Percentiles rank a stretch among this genome's conserved stretches.
These are phyloP conservation scores for Ajuga chamaepitys DNA, from an alignment of 257 asterid genomes.

Conservation along the genomic window DNA sequence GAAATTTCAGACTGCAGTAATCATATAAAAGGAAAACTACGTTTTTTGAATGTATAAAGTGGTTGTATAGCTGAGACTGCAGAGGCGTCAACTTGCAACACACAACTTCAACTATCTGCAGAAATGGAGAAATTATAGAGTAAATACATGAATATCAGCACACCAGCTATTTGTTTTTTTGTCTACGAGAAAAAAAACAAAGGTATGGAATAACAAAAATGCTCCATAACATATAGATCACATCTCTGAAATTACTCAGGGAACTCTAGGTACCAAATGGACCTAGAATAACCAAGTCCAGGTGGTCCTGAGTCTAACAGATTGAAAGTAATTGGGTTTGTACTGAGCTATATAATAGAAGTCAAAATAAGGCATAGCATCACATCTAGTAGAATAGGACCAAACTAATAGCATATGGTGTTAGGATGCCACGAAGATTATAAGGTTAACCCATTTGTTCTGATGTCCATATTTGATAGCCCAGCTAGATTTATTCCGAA, in stretches of 20 bases:
- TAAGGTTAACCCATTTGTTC: neutral
- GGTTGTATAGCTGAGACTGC: constrained; percentile 73
- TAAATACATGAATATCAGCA: constrained; percentile 7
- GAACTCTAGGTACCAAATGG: neutral
- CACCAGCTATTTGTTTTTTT: neutral
- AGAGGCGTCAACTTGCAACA: constrained; percentile 95
- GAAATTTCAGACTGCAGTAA: constrained; percentile 5
- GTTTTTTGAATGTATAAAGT: constrained; percentile 93
- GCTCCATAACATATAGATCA: neutral
- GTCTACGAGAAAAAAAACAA: neutral
- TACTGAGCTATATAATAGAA: neutral
- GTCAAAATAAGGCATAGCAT: neutral
- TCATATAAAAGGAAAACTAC: constrained; percentile 33
- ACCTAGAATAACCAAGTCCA: neutral
- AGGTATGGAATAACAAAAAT: neutral
- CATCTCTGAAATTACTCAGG: neutral
- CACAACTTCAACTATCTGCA: constrained; percentile 86
- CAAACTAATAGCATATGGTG: neutral
- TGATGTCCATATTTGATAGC: neutral
- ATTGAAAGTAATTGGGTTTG: neutral
- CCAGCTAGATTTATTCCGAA: neutral
- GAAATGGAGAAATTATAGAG: constrained; percentile 3
- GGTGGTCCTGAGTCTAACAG: neutral
- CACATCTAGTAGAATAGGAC: neutral
- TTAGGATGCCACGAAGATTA: neutral